Evolutionary conservation across 2,329 filamentous ascomycete genomes (phyloP), one percentile per base, ranked within the genome.

Genomic region (Fusarium sp.): DNA sequence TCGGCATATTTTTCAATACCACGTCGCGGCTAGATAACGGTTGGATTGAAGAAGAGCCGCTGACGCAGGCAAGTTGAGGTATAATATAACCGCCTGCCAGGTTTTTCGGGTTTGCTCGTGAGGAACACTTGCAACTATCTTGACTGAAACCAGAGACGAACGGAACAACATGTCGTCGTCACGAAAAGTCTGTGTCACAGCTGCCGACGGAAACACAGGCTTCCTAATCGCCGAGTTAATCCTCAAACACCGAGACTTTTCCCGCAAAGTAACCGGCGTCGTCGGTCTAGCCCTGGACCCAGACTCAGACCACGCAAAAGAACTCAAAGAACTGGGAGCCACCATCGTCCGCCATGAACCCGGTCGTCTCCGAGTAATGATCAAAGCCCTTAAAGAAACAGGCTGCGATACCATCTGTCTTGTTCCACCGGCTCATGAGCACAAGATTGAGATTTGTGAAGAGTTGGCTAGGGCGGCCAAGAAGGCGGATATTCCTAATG

Each of bases 201-300:
- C 83, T 31, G 78, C 80, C 11, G 84, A 86, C 44, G 84, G 84
- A 71, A 78, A 85, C 60, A 85, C 83, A 4, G 84, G 83, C 67
- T 85, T 83, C 67, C 75, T 82, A 62, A 85, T 86, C 68, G 81
- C 82, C 38, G 82, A 86, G 68, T 78, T 85, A 6, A 77, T 85
- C 42, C 79, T 85, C 50, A 81, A 77, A 20, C 71, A 83, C 29
- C 67, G 71, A 7, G 75, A 79, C 20, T 85, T 86, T 77, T 78
- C 77, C 14, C 74, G 74, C 20, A 79, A 82, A 60, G 73, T 84
- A 65, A 75, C 77, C 67, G 79, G 78, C 11, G 73, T 86, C 38
- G 77, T 76, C 25, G 81, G 79, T 10, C 75, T 86, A 8, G 72
- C 80, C 4, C 71, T 84, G 2, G 61, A 85, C 53, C 80, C 83